These are phyloP conservation scores for Hyaloscypha variabilis DNA, from an alignment of 495 filamentous ascomycete genomes.

Conservation along the genomic window DNA sequence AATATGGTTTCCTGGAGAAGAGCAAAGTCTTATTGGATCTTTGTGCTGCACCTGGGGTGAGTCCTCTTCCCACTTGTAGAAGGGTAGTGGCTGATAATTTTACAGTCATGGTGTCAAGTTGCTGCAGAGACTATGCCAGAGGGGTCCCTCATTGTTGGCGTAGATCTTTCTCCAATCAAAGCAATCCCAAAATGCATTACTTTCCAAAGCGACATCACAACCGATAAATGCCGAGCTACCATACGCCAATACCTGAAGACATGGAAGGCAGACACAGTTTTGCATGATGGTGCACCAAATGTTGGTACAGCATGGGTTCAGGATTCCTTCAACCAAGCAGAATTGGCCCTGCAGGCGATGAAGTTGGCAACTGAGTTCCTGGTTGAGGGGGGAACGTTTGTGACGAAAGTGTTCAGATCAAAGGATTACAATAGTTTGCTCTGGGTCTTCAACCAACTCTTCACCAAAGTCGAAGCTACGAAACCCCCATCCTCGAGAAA, in stretches of 20 bases:
- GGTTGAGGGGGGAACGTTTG: constrained; percentile 86
- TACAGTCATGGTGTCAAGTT: constrained; percentile 95
- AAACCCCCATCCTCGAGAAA: constrained; percentile 96
- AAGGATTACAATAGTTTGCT: constrained; percentile 95
- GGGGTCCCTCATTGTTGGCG: constrained; percentile 88
- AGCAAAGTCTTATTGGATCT: constrained; percentile 96
- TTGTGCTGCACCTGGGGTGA: constrained; percentile 91
- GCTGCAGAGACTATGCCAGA: constrained; percentile 92
- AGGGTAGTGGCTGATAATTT: constrained; percentile 34
- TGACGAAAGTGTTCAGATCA: constrained; percentile 97
- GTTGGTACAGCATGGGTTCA: constrained; percentile 98
- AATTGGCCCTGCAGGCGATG: constrained; percentile 88
- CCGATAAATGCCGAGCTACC: constrained; percentile 93
- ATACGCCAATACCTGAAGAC: constrained; percentile 90
- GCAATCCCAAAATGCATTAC: constrained; percentile 89
- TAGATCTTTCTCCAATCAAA: constrained; percentile 96
- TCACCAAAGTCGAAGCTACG: constrained; percentile 91
- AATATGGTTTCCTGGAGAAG: constrained; percentile 96
- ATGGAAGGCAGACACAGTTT: constrained; percentile 96
- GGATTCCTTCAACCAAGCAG: constrained; percentile 97
- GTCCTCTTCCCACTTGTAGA: constrained; percentile 35
- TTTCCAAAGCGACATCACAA: constrained; percentile 98
- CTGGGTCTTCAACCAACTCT: constrained; percentile 98
- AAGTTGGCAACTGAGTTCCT: constrained; percentile 95
- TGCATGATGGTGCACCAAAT: constrained; percentile 98